These are phyloP conservation scores for Gracilaria gracilis DNA, from an alignment of 23 red algal species.

Conservation along the genomic window DNA sequence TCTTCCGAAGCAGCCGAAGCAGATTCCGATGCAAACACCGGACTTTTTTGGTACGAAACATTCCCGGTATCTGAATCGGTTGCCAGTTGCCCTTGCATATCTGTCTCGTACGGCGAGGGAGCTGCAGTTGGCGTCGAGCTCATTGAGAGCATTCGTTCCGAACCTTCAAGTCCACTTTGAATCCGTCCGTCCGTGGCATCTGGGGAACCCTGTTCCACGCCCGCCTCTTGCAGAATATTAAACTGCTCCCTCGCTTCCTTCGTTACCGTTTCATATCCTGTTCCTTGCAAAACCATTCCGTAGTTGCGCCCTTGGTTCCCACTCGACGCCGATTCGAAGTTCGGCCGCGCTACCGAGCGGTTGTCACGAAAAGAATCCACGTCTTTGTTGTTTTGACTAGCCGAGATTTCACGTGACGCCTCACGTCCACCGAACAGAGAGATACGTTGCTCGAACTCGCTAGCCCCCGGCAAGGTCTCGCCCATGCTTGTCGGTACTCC, in stretches of 20 bases:
- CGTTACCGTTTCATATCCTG: constrained; percentile 33
- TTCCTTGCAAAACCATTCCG: not conserved
- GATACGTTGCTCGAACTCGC: constrained; percentile 19
- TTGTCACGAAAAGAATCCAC: constrained; percentile 47
- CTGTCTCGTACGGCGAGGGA: constrained; percentile 51
- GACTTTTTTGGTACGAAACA: constrained; percentile 14
- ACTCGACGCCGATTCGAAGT: constrained; percentile 52
- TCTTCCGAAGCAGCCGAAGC: not conserved
- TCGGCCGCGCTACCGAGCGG: constrained; percentile 65
- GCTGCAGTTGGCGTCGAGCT: constrained; percentile 49
- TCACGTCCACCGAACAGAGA: constrained; percentile 8
- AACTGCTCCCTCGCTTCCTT: constrained; percentile 17
- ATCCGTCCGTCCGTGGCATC: not conserved
- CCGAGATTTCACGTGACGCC: not conserved
- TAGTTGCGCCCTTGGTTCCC: constrained; percentile 53
- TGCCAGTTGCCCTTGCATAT: constrained; percentile 25
- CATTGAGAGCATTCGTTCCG: constrained; percentile 43
- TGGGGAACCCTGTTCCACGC: not conserved
- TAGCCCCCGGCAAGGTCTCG: not conserved
- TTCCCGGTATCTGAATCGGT: constrained; percentile 28
- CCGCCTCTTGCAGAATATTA: not conserved
- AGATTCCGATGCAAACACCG: constrained; percentile 26
- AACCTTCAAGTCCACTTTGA: not conserved
- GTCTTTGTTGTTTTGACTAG: not conserved
- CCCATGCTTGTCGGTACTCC: not conserved